phyloP scores from a whole-genome alignment of 2,329 filamentous ascomycete species.

The Claviceps arundinis region DNA sequence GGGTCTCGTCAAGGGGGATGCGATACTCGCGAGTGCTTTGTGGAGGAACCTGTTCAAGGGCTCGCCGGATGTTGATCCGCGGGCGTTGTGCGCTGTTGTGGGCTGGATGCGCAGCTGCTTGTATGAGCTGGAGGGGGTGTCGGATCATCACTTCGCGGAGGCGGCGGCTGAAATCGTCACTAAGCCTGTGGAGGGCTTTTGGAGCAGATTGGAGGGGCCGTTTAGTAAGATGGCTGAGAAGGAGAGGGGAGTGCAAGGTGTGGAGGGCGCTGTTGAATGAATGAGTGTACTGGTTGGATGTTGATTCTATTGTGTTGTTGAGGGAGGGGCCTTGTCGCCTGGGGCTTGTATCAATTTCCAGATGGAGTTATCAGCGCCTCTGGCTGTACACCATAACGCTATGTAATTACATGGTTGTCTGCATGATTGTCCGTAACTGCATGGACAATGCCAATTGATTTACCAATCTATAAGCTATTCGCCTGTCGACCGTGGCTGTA shows the following conservation, averaged over 20 bases:
- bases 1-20: conserved; percentile 63
- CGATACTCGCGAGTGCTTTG: conserved; percentile 65
- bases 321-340: no score
- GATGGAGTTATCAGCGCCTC: no score
- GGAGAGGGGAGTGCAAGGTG: background rate
- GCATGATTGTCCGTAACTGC: no score
- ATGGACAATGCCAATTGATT: no score
- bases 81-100: conserved; percentile 39
- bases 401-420: no score
- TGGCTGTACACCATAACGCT: no score
- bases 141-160: conserved; percentile 27
- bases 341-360: no score
- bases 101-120: conserved; percentile 40
- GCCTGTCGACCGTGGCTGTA: no score
- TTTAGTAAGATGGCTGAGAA: conserved; percentile 12
- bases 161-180: conserved; percentile 20
- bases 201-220: conserved; percentile 27
- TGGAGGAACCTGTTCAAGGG: conserved; percentile 92
- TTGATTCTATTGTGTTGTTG: no score
- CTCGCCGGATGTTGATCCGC: conserved; percentile 35
- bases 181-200: conserved; percentile 29
- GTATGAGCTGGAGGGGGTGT: conserved; percentile 33
- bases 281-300: background rate
- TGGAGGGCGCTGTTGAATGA: background rate
- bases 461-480: no score